Evolutionary conservation across 495 filamentous ascomycete genomes (phyloP).

Genomic region (Penicillium herquei): DNA sequence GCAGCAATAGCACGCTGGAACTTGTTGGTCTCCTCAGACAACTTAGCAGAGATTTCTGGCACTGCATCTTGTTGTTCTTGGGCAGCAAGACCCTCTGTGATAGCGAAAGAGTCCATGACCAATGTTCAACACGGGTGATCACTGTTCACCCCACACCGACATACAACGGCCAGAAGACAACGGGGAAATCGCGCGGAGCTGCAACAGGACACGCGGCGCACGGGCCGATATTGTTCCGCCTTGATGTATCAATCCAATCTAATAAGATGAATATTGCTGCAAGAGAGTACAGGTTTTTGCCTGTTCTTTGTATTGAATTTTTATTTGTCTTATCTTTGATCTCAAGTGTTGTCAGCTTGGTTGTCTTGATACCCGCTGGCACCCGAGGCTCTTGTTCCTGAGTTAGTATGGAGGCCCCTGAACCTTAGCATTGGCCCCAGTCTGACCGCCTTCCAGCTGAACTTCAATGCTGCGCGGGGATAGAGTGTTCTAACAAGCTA

Average conservation of each 20-base stretch:
- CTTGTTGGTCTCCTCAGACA: constrained; percentile 70
- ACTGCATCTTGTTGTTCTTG: constrained; percentile 33
- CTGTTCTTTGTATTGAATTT: not conserved
- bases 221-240: constrained; percentile 31
- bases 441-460: constrained; percentile 29
- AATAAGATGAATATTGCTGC: not conserved
- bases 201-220: constrained; percentile 31
- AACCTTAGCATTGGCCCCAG: constrained; percentile 32
- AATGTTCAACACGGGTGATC: constrained; percentile 13
- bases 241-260: not conserved
- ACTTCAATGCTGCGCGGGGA: constrained; percentile 24
- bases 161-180: constrained; percentile 13
- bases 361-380: constrained; percentile 12
- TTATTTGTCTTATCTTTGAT: not conserved
- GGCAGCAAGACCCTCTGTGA: constrained; percentile 42
- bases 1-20: constrained; percentile 94
- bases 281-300: not conserved
- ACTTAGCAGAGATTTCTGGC: constrained; percentile 23
- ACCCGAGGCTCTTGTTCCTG: constrained; percentile 17
- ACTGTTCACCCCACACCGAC: constrained; percentile 29
- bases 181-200: constrained; percentile 16
- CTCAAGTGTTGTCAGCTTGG: not conserved
- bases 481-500: constrained; percentile 19
- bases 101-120: constrained; percentile 46
- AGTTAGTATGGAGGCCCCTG: constrained; percentile 20